Evolutionary conservation across 2,329 filamentous ascomycete species (phyloP).

Genomic region (Cadophora luteo-olivacea): DNA sequence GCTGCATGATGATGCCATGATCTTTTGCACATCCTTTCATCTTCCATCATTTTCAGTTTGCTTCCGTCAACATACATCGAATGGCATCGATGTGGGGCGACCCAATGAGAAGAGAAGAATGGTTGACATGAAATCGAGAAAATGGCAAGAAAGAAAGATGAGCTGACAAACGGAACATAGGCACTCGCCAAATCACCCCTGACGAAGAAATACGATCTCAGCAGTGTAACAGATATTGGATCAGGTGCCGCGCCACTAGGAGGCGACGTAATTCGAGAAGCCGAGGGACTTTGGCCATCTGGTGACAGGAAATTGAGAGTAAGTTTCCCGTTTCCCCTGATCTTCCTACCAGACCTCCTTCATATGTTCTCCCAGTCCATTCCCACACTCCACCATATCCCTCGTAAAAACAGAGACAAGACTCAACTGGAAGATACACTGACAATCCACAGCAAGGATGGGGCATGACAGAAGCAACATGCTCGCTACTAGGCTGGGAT

Average conservation of each 20-base stretch:
- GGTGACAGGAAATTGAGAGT: constrained; percentile 67
- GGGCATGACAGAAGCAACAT: constrained; percentile 88
- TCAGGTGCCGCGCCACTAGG: constrained; percentile 86
- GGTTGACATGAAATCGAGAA: too few relatives aligned
- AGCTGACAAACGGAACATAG: constrained; percentile 41
- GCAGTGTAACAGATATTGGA: constrained; percentile 78
- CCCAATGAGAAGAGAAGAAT: too few relatives aligned
- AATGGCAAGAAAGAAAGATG: background rate
- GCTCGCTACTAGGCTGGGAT: constrained; percentile 71
- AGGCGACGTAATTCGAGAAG: constrained; percentile 76
- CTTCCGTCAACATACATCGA: too few relatives aligned
- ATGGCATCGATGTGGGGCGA: too few relatives aligned
- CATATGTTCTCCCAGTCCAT: background rate
- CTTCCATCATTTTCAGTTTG: too few relatives aligned
- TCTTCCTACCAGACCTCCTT: too few relatives aligned
- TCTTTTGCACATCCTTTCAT: too few relatives aligned
- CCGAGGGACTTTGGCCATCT: constrained; percentile 72
- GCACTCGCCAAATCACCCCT: constrained; percentile 78
- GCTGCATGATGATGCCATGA: too few relatives aligned
- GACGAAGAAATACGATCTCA: constrained; percentile 81
- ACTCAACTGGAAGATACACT: background rate
- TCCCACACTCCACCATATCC: too few relatives aligned
- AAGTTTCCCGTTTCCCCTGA: too few relatives aligned
- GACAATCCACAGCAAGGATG: constrained; percentile 68
- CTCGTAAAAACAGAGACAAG: background rate